A percentile compares a stretch with the other conserved stretches of the same genome.
Evolutionary conservation across 2,329 filamentous ascomycete genomes (phyloP).

Genomic region (Aspergillus sp.): DNA sequence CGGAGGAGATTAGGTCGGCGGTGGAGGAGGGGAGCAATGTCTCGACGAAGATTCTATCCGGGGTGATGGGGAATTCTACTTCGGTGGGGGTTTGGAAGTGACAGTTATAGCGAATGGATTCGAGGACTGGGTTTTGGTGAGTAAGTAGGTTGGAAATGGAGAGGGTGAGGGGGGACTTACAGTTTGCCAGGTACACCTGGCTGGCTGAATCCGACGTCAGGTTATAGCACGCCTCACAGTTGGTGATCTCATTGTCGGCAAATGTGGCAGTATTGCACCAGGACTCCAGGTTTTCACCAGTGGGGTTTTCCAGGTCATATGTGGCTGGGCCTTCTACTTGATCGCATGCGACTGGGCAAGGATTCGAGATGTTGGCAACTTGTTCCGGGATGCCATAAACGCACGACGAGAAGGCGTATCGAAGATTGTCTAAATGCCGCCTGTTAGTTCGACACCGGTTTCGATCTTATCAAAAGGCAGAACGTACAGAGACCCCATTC

Average conservation of each 20-base stretch:
- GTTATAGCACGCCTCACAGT: slow-evolving; percentile 46
- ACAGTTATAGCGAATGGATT: slow-evolving; percentile 48
- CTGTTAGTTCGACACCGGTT: not conserved
- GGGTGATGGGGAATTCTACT: slow-evolving; percentile 40
- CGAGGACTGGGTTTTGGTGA: slow-evolving; percentile 36
- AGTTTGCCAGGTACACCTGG: slow-evolving; percentile 45
- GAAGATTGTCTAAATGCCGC: slow-evolving; percentile 42
- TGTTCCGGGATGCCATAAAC: slow-evolving; percentile 42
- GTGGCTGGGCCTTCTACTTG: slow-evolving; percentile 32
- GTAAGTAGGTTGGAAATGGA: not conserved
- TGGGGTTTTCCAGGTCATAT: slow-evolving; percentile 30
- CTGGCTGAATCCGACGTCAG: slow-evolving; percentile 26
- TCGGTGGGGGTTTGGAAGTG: slow-evolving; percentile 38
- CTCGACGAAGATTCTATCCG: slow-evolving; percentile 42
- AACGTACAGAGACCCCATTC: slow-evolving; percentile 49
- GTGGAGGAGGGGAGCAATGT: slow-evolving; percentile 37
- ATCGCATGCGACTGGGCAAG: slow-evolving; percentile 46
- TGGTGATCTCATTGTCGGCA: slow-evolving; percentile 41
- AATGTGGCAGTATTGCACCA: slow-evolving; percentile 42
- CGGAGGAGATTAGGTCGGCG: slow-evolving; percentile 19
- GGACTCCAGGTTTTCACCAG: slow-evolving; percentile 29
- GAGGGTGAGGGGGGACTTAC: slow-evolving; percentile 29
- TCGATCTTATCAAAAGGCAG: not conserved
- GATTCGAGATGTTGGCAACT: slow-evolving; percentile 41
- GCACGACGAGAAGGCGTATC: slow-evolving; percentile 45